Base-by-base conservation (phyloP, 2,329 filamentous ascomycete genomes). In the Lasiodiplodia hormozganensis region DNA sequence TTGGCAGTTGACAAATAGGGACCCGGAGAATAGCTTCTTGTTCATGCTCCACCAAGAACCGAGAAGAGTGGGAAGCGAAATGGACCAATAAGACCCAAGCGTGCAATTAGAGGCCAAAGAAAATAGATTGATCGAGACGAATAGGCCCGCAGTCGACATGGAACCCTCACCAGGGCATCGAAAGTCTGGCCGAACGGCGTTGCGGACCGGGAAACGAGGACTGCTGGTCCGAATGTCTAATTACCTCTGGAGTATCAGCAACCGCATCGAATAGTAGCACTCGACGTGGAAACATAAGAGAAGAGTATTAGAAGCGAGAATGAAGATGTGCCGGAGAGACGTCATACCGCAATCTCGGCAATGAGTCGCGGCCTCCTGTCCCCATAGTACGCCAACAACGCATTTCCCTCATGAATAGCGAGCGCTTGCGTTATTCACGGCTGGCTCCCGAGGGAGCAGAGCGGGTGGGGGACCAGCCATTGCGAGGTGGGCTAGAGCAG, bases 271-370 rank as follows among this genome's bases (percentile, higher is more conserved):
- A 34, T 47, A 18, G 25, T 62, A 16, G 38, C 25, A 43, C 40
- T 34, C 31, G 60, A 21, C n/a, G 47, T 60, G 25, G 60, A 52
- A 25, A 31, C 43, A 58, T 21, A 40, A 52, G n/a, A 21, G 36
- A 38, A 64, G 47, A 64, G 21, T 21, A 52, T 52, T 36, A 49
- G 51, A 64, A 34, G 47, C 60, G 60, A 64, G 60, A 64, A 64
- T 52, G 47, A 49, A 64, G 60, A 64, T 49, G 47, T 64, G 60
- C 52, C 60, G 60, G 31, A 38, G 60, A 52, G 58, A 52, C 60
- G 60, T 64, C 60, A 64, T 64, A 64, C 60, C 60, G 60, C 60
- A 64, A 64, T 64, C 60, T 64, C 60, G 60, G 60, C 47, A 64
- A 40, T 31, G 60, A 64, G 60, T 64, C 60, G 47, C 47, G 47